Evolutionary conservation across 2,329 filamentous ascomycete genomes (phyloP).

Genomic region (Phialocephala sp.): DNA sequence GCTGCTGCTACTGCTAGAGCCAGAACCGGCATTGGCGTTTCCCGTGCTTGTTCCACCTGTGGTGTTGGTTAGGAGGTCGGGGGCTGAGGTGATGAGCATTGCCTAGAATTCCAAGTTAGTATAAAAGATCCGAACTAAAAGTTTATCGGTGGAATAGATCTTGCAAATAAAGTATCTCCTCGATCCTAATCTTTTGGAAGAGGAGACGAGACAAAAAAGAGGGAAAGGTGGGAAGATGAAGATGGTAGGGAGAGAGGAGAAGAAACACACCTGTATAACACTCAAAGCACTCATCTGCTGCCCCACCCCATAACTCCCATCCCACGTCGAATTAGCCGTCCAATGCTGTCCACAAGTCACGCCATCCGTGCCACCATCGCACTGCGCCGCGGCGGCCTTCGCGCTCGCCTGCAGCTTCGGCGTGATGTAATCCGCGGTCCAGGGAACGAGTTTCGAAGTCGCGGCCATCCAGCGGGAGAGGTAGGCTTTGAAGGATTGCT

Average conservation of each 20-base stretch:
- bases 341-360: conserved; percentile 67
- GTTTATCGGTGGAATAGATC: too few species aligned
- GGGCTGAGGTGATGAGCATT: conserved; percentile 44
- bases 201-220: too few species aligned
- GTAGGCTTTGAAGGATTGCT: conserved; percentile 69
- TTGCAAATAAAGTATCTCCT: not conserved
- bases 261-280: conserved; percentile 52
- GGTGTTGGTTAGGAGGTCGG: conserved; percentile 38
- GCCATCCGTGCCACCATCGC: conserved; percentile 60
- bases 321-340: conserved; percentile 53
- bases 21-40: conserved; percentile 31
- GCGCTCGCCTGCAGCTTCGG: conserved; percentile 61
- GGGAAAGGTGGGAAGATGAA: not conserved
- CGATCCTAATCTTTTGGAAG: not conserved
- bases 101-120: not conserved
- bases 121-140: not conserved
- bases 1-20: not conserved
- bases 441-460: conserved; percentile 67
- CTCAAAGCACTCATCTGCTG: conserved; percentile 76
- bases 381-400: conserved; percentile 58
- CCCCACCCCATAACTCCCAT: conserved; percentile 66
- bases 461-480: conserved; percentile 65
- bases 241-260: not conserved
- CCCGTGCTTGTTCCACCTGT: conserved; percentile 47
- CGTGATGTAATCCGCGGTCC: conserved; percentile 59